These are phyloP conservation scores for Russula abietina DNA, from an alignment of 768 basidiomycete species.

Conservation along the genomic window DNA sequence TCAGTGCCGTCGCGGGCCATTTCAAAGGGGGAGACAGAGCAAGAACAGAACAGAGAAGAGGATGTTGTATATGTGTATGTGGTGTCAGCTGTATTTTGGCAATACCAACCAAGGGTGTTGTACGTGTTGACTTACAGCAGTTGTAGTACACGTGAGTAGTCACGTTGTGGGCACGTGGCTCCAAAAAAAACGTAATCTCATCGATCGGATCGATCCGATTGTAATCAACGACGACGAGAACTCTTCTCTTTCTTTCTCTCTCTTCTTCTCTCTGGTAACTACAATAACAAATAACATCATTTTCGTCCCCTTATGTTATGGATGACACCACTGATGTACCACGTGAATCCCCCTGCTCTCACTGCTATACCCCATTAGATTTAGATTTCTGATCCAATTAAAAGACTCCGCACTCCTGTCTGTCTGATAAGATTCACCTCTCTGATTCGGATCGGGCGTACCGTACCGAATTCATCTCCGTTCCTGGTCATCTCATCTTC, in stretches of 20 bases:
- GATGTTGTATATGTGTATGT: background rate
- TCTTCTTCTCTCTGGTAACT: too few species aligned
- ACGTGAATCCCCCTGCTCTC: too few species aligned
- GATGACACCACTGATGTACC: too few species aligned
- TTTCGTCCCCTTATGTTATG: too few species aligned
- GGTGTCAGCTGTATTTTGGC: too few species aligned
- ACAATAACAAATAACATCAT: too few species aligned
- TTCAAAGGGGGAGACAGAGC: background rate
- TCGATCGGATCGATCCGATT: background rate
- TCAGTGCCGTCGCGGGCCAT: conserved; percentile 6
- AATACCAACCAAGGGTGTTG: too few species aligned
- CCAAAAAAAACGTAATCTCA: background rate
- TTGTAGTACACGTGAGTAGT: background rate
- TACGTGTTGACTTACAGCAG: too few species aligned
- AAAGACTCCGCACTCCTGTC: background rate
- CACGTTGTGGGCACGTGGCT: background rate
- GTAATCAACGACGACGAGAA: too few species aligned
- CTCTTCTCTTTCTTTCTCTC: too few species aligned
- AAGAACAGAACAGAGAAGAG: background rate
- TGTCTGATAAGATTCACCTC: background rate
- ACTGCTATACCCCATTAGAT: too few species aligned
- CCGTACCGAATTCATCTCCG: background rate
- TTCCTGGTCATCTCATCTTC: background rate
- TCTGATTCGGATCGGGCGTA: background rate
- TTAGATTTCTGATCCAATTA: too few species aligned